Base-by-base conservation (phyloP, 2,329 filamentous ascomycete species). In the Emericellopsis cladophorae region DNA sequence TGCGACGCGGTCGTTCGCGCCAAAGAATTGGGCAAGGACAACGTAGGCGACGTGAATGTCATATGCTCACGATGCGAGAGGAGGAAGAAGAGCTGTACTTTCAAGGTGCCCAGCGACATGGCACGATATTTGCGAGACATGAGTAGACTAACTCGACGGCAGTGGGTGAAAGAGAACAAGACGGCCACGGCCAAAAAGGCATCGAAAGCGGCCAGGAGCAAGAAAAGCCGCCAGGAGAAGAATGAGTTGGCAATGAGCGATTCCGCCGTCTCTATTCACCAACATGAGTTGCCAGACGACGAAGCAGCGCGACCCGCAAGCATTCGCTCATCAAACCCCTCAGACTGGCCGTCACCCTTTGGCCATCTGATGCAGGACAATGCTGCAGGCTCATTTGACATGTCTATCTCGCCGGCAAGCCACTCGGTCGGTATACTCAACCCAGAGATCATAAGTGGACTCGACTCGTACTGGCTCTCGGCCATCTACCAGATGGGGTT, bases 41-140 rank as follows among this genome's bases (percentile, higher is more conserved):
- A 77, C 48, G 75, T 81, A 34, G 81, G 39, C 8, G 16, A 32
- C 12, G 32, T 36, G 15, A 72, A 12, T 16, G 72, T 77, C 49
- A 79, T 75, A 47, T 86, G 81, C 3, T 85, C 81, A 0, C 84
- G 69, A 48, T 84, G 55, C 38, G 39, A 45, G 35, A 53, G 53
- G 37, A 48, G 53, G 8, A 37, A 46, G 22, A 46, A 46, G 18
- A 24, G 44, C 9, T 58, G 56, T 38, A 59, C 54, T 12, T 58
- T 58, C 40, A 51, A 54, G 44, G 56, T 47, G 36, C 31, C 37
- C 7, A 29, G 6, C 14, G 12, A 6, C 14, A 16, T 14, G 37
- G 15, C 37, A 26, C 22, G 26, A n/a, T 22, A 15, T 14, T 7
- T 10, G 33, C 10, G 33, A 21, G n/a, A 21, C 15, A 16, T 9